A percentile compares a stretch with the other conserved stretches of the same genome.
Conservation (phyloP, 1,284 basidiomycete genomes). For the Thecaphora frezii region DNA sequence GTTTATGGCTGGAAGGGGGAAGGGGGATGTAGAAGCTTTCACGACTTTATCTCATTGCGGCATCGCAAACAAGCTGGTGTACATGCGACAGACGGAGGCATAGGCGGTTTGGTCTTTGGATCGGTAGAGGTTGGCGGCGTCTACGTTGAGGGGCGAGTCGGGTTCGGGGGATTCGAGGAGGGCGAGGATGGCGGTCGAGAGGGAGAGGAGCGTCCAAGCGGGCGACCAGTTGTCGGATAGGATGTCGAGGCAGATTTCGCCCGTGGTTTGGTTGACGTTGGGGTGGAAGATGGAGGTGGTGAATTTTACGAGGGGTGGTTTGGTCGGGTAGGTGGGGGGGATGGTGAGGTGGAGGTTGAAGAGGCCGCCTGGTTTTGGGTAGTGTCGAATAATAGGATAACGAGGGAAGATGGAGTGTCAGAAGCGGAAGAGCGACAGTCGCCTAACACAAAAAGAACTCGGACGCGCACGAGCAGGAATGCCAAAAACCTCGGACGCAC, state of each 20-base stretch:
- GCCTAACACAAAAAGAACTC: background rate
- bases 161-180: conserved; percentile 57
- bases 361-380: conserved; percentile 7
- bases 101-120: conserved; percentile 38
- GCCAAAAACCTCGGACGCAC: too few relatives aligned
- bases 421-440: background rate
- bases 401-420: background rate
- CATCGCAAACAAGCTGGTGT: conserved; percentile 24
- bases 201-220: conserved; percentile 55
- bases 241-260: conserved; percentile 59
- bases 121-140: conserved; percentile 52
- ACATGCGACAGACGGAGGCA: conserved; percentile 38
- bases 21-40: background rate
- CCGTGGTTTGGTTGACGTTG: conserved; percentile 52
- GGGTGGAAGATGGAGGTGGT: conserved; percentile 54
- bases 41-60: background rate
- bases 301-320: conserved; percentile 52
- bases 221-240: conserved; percentile 56
- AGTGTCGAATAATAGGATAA: background rate
- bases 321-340: conserved; percentile 47
- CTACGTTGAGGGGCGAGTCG: conserved; percentile 57
- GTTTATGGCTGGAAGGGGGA: too few relatives aligned
- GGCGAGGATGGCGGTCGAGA: conserved; percentile 53
- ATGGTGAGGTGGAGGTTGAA: conserved; percentile 45
- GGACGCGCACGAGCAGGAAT: too few relatives aligned